A percentile compares a stretch with the other conserved stretches of the same genome.
phyloP scores from a whole-genome alignment of 371 early-diverging fungal species.

The Umbelopsis sp. region DNA sequence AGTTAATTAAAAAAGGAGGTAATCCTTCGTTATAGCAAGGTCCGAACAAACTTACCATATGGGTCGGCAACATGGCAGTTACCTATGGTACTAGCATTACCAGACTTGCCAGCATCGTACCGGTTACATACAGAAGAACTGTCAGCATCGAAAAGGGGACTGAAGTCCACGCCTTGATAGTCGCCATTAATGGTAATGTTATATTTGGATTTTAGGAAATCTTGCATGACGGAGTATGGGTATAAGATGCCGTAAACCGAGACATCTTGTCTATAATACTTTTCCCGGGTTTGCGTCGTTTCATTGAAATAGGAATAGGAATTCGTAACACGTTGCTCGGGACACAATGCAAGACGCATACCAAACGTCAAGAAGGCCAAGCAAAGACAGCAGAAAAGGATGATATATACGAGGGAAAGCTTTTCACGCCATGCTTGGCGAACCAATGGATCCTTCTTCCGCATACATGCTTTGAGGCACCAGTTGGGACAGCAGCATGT shows the following conservation, averaged over 20 bases:
- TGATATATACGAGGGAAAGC: constrained; percentile 71
- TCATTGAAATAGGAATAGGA: constrained; percentile 36
- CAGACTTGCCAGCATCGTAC: constrained; percentile 27
- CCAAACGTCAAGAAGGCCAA: constrained; percentile 68
- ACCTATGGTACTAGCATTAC: constrained; percentile 24
- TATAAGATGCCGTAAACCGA: constrained; percentile 56
- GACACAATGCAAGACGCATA: constrained; percentile 56
- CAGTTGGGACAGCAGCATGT: constrained; percentile 21
- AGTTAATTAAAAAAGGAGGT: not conserved
- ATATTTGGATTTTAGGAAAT: constrained; percentile 37
- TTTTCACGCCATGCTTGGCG: constrained; percentile 80
- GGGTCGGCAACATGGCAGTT: constrained; percentile 45
- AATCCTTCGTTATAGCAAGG: too few relatives aligned
- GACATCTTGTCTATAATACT: constrained; percentile 26
- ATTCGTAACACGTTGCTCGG: constrained; percentile 22
- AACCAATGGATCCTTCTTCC: constrained; percentile 13
- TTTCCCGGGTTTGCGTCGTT: constrained; percentile 4
- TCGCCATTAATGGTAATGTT: constrained; percentile 49
- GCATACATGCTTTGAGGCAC: not conserved
- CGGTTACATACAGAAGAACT: constrained; percentile 34
- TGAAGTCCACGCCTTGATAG: constrained; percentile 53
- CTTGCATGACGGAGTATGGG: constrained; percentile 39
- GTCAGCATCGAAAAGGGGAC: constrained; percentile 53
- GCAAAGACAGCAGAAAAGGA: constrained; percentile 50
- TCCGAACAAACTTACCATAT: constrained; percentile 37